Base-by-base conservation (phyloP, 163 green algal species). In the Coccomyxa subellipsoidea region DNA sequence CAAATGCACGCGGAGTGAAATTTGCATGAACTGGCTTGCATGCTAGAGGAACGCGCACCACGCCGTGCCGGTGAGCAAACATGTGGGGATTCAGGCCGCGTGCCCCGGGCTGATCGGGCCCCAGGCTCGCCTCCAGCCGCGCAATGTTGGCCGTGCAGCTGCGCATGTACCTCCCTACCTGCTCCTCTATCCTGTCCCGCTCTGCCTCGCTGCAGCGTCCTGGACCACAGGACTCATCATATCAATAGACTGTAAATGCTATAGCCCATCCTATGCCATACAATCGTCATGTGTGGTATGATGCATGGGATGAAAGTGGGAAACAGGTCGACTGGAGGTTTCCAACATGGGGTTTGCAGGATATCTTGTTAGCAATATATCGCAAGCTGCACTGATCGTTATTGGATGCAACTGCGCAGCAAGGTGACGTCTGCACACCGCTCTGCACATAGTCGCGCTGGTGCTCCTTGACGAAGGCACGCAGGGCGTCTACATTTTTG, bases 41-140 rank as follows among this genome's bases (percentile, higher is more conserved):
- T 59, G 40, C 40, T 54, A 10, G 8, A 54, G 40, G 10, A 10
- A 54, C 40, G 40, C 40, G n/a, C 32, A 77, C 70, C 81, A 88
- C 86, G 27, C 92, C 92, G 59, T 93, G 91, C 8, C 89, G 83
- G 84, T 96, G 92, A 31, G 91, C 91, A n/a, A 81, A 29, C 25
- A 77, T 38, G 29, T 88, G 39, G 2, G 80, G 27, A 34, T 76
- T 89, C 35, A 78, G 70, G 38, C 1, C 72, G 29, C n/a, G 66
- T n/a, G 32, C 66, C 10, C 66, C 66, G 66, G 66, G 66, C 29
- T 25, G 66, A 38, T 73, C 69, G 23, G 81, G 7, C 12, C 7
- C n/a, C 9, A 82, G 29, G n/a, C 79, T 47, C 9, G n/a, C 72
- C 69, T 86, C 70, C 79, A 92, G 83, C 32, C 80, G 81, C 23